Evolutionary conservation across 495 filamentous ascomycete species (phyloP).

Genomic region (Cercophora scortea): DNA sequence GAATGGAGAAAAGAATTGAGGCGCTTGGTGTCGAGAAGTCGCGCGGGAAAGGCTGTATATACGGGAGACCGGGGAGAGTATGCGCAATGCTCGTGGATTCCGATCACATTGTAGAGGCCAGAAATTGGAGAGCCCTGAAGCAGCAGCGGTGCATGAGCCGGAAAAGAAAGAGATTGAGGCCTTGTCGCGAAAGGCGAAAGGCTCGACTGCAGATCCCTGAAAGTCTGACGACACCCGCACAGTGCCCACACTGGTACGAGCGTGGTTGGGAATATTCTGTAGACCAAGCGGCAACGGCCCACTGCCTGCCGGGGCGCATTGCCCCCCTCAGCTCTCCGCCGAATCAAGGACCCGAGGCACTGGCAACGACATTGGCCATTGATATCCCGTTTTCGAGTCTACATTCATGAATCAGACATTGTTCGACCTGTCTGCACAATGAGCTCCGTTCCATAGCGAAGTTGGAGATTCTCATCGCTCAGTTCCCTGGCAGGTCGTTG

Average conservation of each 20-base stretch:
- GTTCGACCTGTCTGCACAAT: no score
- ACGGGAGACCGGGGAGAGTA: not conserved
- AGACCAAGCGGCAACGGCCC: no score
- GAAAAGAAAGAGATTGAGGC: constrained; percentile 15
- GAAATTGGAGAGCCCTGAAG: not conserved
- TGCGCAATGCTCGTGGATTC: not conserved
- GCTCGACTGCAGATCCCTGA: constrained; percentile 9
- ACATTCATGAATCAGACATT: no score
- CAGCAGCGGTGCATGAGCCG: constrained; percentile 6
- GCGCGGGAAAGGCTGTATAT: not conserved
- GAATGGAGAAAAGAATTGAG: not conserved
- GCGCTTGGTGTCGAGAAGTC: not conserved
- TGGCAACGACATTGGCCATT: no score
- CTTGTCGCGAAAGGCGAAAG: not conserved
- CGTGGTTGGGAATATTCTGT: no score
- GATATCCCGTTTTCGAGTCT: no score
- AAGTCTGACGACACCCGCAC: constrained; percentile 15
- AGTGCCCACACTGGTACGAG: not conserved
- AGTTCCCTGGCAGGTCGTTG: no score
- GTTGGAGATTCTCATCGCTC: no score
- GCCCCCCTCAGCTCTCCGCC: no score
- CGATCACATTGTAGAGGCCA: constrained; percentile 11
- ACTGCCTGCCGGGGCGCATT: no score
- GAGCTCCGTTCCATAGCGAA: no score
- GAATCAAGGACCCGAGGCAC: no score